Percentiles rank a stretch among this genome's conserved stretches.
Conservation (phyloP, 345 rosid species). For the Zanthoxylum bungeanum region DNA sequence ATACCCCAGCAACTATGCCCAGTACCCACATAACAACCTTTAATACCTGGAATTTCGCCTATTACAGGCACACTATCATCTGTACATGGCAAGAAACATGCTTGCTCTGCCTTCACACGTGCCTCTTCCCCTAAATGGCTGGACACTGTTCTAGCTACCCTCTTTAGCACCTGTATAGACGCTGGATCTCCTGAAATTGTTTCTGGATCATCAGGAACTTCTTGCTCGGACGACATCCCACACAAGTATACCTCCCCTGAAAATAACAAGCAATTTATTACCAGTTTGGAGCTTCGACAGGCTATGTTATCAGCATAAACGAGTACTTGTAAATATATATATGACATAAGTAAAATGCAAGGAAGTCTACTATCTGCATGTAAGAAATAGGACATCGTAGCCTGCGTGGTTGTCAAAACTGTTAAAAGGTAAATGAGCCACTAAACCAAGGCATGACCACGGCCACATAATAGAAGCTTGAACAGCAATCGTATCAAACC, state of each 20-base stretch:
- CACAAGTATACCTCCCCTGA: slow-evolving; percentile 90
- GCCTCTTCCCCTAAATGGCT: slow-evolving; percentile 65
- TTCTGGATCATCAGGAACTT: slow-evolving; percentile 79
- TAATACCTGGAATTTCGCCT: slow-evolving; percentile 68
- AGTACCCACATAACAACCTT: slow-evolving; percentile 72
- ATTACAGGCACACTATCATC: slow-evolving; percentile 73
- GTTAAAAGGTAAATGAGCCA: background rate
- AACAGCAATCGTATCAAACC: background rate
- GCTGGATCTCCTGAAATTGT: slow-evolving; percentile 55
- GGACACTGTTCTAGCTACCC: slow-evolving; percentile 66
- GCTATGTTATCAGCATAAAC: background rate
- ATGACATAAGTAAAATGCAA: background rate
- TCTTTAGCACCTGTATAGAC: slow-evolving; percentile 64
- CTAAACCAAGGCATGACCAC: background rate
- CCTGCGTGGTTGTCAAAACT: no score
- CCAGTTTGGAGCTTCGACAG: background rate
- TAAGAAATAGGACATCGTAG: no score
- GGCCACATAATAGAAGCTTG: background rate
- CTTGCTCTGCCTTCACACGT: slow-evolving; percentile 74
- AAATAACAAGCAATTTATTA: background rate
- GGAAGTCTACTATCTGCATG: no score
- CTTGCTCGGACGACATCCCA: slow-evolving; percentile 74
- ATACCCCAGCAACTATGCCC: slow-evolving; percentile 96
- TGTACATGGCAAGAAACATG: slow-evolving; percentile 81
- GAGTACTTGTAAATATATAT: background rate